A percentile compares a stretch with the other conserved stretches of the same genome.
phyloP scores from a whole-genome alignment of 2,329 filamentous ascomycete genomes.

The Teratosphaeria destructans region DNA sequence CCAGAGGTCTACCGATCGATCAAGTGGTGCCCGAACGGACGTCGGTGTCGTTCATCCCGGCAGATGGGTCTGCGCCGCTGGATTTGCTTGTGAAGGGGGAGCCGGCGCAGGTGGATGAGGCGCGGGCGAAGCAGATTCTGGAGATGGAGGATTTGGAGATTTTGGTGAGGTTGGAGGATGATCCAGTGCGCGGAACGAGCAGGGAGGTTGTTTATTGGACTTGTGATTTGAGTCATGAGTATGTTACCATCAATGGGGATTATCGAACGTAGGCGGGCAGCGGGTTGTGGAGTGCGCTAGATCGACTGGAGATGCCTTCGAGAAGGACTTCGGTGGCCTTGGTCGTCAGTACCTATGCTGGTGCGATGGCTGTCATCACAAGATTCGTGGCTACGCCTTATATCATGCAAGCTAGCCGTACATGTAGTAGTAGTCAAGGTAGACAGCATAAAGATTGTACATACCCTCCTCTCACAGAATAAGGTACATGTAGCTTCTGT shows the following conservation, averaged over 20 bases:
- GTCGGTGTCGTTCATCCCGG: constrained; percentile 67
- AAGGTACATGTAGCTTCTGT: too few species aligned
- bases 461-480: too few species aligned
- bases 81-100: constrained; percentile 70
- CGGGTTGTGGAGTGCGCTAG: neutral
- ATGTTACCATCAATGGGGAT: constrained; percentile 59
- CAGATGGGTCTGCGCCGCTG: constrained; percentile 65
- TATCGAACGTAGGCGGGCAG: constrained; percentile 43
- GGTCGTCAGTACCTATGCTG: too few species aligned
- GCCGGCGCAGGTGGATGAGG: constrained; percentile 69
- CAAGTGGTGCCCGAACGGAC: constrained; percentile 38
- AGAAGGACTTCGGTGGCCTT: too few species aligned
- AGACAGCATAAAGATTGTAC: too few species aligned
- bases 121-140: constrained; percentile 64
- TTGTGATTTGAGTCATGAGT: constrained; percentile 80
- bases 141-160: constrained; percentile 73
- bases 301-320: too few species aligned
- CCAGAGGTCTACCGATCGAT: constrained; percentile 2
- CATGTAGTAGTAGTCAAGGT: too few species aligned
- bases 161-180: constrained; percentile 60
- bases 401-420: too few species aligned
- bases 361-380: too few species aligned
- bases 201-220: constrained; percentile 60
- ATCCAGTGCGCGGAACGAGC: constrained; percentile 14
- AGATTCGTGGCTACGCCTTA: too few species aligned